Evolutionary conservation across 139 green algal genomes (phyloP).

Genomic region (Auxenochlorella protothecoides): DNA sequence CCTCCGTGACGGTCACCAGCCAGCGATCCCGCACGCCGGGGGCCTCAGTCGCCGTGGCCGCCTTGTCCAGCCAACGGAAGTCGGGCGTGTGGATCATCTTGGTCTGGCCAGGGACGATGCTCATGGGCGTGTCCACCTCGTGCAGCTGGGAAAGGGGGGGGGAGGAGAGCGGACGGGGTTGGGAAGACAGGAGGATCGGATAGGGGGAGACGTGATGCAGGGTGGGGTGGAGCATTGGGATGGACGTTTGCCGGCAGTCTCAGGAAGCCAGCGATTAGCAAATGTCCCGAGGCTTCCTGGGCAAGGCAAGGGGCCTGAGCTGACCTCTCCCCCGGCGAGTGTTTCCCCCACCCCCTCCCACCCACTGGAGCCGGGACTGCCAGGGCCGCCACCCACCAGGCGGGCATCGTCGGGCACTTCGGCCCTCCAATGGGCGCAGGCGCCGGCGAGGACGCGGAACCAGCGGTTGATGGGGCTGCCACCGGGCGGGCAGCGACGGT

Average conservation of each 20-base stretch:
- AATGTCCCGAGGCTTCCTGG: not conserved
- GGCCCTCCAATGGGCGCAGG: slow-evolving; percentile 2
- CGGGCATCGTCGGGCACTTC: too few species aligned
- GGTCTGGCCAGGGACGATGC: slow-evolving; percentile 9
- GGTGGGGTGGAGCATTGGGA: too few species aligned
- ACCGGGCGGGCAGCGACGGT: slow-evolving; percentile 40
- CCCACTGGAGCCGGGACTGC: too few species aligned
- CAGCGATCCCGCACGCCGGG: not conserved
- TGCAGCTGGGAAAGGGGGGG: slow-evolving; percentile 2
- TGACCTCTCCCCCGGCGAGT: too few species aligned
- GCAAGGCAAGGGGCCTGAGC: too few species aligned
- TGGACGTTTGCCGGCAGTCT: too few species aligned
- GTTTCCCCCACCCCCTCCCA: too few species aligned
- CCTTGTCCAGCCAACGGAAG: slow-evolving; percentile 17
- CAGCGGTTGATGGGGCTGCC: slow-evolving; percentile 17
- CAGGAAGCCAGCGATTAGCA: not conserved
- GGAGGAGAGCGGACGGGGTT: not conserved
- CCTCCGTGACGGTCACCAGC: slow-evolving; percentile 38
- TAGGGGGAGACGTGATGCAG: too few species aligned
- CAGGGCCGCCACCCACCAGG: too few species aligned
- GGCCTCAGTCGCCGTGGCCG: not conserved
- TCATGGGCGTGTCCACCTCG: slow-evolving; percentile 11
- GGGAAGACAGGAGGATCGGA: too few species aligned
- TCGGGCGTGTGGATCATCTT: slow-evolving; percentile 5
- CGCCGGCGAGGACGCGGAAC: slow-evolving; percentile 6